These are phyloP conservation scores for Colletotrichum tropicale DNA, from an alignment of 2,329 filamentous ascomycete genomes.

Conservation along the genomic window DNA sequence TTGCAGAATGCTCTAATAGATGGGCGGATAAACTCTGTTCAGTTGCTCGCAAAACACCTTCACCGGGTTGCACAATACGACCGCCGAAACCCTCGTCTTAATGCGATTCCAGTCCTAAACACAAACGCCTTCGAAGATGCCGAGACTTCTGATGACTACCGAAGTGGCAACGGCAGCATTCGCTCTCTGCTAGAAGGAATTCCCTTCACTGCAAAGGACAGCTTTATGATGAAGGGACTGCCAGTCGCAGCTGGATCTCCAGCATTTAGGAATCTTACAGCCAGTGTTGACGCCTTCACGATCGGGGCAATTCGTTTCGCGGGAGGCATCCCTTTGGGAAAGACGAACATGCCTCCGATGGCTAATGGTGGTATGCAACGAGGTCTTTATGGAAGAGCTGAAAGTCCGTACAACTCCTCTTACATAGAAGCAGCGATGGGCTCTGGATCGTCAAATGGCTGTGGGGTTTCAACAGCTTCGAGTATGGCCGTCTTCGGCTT, in stretches of 20 bases:
- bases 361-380: neutral
- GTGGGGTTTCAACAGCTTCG: neutral
- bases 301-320: neutral
- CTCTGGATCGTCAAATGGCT: neutral
- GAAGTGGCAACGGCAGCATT: neutral
- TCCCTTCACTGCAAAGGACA: neutral
- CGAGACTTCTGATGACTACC: neutral
- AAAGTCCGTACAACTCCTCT: neutral
- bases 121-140: neutral
- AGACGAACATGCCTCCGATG: neutral
- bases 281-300: neutral
- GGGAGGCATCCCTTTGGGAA: neutral
- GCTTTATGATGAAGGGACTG: neutral
- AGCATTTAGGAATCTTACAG: neutral
- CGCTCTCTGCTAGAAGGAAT: neutral
- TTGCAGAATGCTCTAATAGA: neutral
- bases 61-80: neutral
- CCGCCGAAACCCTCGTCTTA: neutral
- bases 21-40: neutral
- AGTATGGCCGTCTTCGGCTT: neutral
- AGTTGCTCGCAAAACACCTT: neutral
- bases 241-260: neutral
- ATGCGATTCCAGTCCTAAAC: neutral
- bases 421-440: neutral
- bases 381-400: neutral